phyloP scores from a whole-genome alignment of 2,329 filamentous ascomycete species.

The Arthrocladium fulminans region DNA sequence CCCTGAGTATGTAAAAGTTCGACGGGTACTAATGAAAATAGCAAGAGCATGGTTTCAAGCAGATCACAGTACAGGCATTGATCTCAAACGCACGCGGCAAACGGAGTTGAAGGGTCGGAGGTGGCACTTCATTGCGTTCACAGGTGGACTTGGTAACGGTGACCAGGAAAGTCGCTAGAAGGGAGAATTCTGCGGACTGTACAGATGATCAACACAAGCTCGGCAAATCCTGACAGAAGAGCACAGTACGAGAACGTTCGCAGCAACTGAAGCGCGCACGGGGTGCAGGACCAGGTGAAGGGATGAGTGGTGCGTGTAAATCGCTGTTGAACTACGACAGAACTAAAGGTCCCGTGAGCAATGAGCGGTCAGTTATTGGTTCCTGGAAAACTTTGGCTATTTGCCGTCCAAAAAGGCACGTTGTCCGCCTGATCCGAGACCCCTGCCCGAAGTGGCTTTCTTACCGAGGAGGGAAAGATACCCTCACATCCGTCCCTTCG shows the following conservation, averaged over 20 bases:
- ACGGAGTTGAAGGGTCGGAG: constrained; percentile 17
- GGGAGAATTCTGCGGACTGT: not conserved
- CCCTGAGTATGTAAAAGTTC: not conserved
- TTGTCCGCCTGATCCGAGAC: not conserved
- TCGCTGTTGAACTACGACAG: not conserved
- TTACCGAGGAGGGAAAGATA: no score
- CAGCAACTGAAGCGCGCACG: not conserved
- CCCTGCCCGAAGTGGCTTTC: no score
- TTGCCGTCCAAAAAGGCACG: not conserved
- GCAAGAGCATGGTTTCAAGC: constrained; percentile 2
- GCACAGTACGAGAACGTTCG: not conserved
- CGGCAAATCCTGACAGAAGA: constrained; percentile 1
- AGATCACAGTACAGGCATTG: constrained; percentile 11
- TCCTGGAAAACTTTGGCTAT: not conserved
- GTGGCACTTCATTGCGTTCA: constrained; percentile 5
- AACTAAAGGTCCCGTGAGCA: not conserved
- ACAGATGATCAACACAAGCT: not conserved
- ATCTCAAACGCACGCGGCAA: constrained; percentile 19
- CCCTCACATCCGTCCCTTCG: no score
- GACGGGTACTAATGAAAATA: not conserved
- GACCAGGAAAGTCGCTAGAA: not conserved
- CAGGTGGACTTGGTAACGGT: not conserved
- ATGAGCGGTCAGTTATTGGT: not conserved
- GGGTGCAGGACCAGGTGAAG: constrained; percentile 2
- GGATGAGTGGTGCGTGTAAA: not conserved